Evolutionary conservation across 2,329 filamentous ascomycete genomes (phyloP).

Genomic region (Aspergillus arachidicola): DNA sequence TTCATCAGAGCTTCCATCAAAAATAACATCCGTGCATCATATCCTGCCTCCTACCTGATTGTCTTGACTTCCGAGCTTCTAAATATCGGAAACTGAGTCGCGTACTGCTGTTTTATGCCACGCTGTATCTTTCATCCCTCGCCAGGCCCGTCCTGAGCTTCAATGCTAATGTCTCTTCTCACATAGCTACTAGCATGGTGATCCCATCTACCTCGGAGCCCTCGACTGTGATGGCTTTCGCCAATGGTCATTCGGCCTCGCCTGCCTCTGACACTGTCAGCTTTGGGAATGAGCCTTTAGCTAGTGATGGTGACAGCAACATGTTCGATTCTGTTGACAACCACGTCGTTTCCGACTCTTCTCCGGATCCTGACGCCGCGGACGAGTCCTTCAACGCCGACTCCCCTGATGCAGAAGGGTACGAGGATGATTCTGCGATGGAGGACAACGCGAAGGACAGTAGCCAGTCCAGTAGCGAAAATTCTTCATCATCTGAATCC

Average conservation of each 20-base stretch:
- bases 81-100: conserved; percentile 34
- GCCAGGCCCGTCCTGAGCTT: conserved; percentile 28
- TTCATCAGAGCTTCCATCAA: conserved; percentile 44
- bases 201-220: conserved; percentile 45
- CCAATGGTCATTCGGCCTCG: conserved; percentile 37
- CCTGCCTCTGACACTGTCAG: conserved; percentile 28
- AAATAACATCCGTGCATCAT: conserved; percentile 39
- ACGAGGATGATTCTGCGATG: conserved; percentile 73
- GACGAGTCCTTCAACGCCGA: conserved; percentile 44
- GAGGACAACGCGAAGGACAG: conserved; percentile 58
- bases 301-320: conserved; percentile 70
- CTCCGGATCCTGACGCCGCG: conserved; percentile 42
- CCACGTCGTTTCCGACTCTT: conserved; percentile 54
- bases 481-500: conserved; percentile 72
- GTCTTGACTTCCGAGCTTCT: conserved; percentile 26
- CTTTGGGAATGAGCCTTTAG: conserved; percentile 42
- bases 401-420: conserved; percentile 44
- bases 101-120: conserved; percentile 32
- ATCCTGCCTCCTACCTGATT: conserved; percentile 32
- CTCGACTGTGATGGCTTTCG: conserved; percentile 34
- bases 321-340: conserved; percentile 70
- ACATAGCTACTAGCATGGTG: conserved; percentile 49
- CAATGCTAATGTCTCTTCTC: conserved; percentile 46
- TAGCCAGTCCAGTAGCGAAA: conserved; percentile 58
- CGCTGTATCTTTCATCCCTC: conserved; percentile 23